phyloP scores from a whole-genome alignment of 176 grass and related monocot genomes.

The Oryza coarctata region DNA sequence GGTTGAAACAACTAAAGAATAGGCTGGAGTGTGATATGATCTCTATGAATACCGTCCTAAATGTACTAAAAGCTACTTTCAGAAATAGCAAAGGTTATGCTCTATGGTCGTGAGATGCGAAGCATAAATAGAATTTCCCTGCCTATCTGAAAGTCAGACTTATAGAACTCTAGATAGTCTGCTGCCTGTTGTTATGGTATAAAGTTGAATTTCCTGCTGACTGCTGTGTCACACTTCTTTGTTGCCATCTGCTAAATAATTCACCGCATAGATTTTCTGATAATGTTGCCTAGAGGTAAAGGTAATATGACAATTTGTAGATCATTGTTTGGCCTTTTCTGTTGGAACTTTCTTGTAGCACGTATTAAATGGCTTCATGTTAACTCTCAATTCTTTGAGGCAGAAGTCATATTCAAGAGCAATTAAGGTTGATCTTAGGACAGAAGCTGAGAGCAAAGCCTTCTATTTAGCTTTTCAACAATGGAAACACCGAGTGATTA shows the following conservation, averaged over 20 bases:
- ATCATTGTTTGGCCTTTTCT: slow-evolving; percentile 25
- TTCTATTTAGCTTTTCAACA: slow-evolving; percentile 78
- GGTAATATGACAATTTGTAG: slow-evolving; percentile 1
- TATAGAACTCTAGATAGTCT: not conserved
- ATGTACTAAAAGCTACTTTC: slow-evolving; percentile 5
- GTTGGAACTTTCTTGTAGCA: slow-evolving; percentile 27
- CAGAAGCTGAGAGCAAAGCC: slow-evolving; percentile 83
- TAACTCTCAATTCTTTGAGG: slow-evolving; percentile 45
- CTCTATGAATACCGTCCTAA: not conserved
- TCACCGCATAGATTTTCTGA: slow-evolving; percentile 8
- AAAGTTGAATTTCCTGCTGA: not conserved
- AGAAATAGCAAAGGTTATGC: not conserved
- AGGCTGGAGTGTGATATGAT: not conserved
- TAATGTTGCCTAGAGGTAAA: not conserved
- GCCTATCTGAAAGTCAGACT: not conserved
- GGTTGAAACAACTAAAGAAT: not conserved
- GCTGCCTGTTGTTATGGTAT: not conserved
- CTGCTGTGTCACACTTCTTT: not conserved
- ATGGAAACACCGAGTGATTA: slow-evolving; percentile 69
- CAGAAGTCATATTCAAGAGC: slow-evolving; percentile 93
- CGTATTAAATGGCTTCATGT: slow-evolving; percentile 40
- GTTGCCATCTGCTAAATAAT: not conserved
- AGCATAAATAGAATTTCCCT: not conserved
- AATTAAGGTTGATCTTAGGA: slow-evolving; percentile 84
- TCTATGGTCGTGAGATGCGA: not conserved